Evolutionary conservation across 1,284 basidiomycete genomes (phyloP), one percentile per base, ranked within the genome.

Genomic region (Ceratobasidium sp.): DNA sequence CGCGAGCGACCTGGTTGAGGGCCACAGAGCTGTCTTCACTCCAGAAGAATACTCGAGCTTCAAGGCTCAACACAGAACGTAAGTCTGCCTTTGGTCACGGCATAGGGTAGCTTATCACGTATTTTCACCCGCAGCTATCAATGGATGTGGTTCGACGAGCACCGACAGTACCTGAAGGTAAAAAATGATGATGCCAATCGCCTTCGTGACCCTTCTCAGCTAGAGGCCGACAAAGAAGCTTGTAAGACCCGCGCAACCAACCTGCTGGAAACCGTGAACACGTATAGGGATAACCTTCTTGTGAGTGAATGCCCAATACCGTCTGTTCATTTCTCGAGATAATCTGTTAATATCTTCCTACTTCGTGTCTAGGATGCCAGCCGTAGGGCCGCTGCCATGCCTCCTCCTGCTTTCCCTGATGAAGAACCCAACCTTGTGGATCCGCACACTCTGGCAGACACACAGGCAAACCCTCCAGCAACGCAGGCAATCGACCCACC

Each of bases 111-210:
- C 40, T 43, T 11, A 43, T 43, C 8, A 43, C 3, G 8, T 11
- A 9, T 43, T 37, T 29, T 17, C n/a, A 19, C 15, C 32, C 1
- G 22, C 13, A 68, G 65, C 7, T 68, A 68, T 25, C 49, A 68
- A 19, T 68, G 46, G 65, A 43, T 19, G 29, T 68, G 65, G 29
- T 15, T n/a, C 52, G 22, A 54, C 52, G 52, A 54, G 22, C 19
- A 29, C 1, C 52, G 22, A 25, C 22, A 11, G 7, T 22, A 25
- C 22, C 19, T 1, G 8, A 25, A 25, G 1, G 11, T 22, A 22
- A 25, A 25, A 11, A 22, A 54, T 29, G 52, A 54, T 4, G 11
- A 22, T 54, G 9, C 22, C 22, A 11, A 54, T 29, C 52, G 22
- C 9, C 9, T 7, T 54, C n/a, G 22, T 25, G 5, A 22, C 8